Percentiles rank a stretch among this genome's conserved stretches.
phyloP scores from a whole-genome alignment of 2,329 filamentous ascomycete genomes.

The Cladophialophora immunda region DNA sequence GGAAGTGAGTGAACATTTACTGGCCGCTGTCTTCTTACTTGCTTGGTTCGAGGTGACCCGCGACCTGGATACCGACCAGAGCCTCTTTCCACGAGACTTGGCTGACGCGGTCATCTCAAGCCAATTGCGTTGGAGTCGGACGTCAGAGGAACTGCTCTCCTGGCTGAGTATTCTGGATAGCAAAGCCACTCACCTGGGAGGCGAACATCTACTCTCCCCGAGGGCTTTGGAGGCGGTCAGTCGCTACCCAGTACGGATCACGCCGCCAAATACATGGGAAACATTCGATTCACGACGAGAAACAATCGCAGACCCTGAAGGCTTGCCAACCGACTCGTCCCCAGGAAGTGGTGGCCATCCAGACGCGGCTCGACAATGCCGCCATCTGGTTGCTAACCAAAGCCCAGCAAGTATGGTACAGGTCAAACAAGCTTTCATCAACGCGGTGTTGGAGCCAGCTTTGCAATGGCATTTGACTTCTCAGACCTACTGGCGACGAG shows the following conservation, averaged over 20 bases:
- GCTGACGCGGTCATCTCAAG: too few relatives aligned
- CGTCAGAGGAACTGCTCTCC: too few relatives aligned
- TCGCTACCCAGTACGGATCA: constrained; percentile 13
- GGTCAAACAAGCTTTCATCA: constrained; percentile 21
- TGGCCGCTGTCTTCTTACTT: too few relatives aligned
- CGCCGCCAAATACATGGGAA: background rate
- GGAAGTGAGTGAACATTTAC: too few relatives aligned
- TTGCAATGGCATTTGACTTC: constrained; percentile 17
- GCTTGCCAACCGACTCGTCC: background rate
- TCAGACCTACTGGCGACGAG: constrained; percentile 23
- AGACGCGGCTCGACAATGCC: background rate
- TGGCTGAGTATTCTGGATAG: constrained; percentile 21
- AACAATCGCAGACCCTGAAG: background rate
- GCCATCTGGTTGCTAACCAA: background rate
- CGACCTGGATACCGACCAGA: too few relatives aligned
- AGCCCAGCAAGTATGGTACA: background rate
- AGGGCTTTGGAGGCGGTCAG: constrained; percentile 8
- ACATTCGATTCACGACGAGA: background rate
- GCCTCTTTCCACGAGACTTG: too few relatives aligned
- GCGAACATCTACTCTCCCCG: constrained; percentile 12
- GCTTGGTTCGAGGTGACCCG: too few relatives aligned
- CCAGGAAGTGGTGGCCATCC: background rate
- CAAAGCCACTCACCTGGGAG: constrained; percentile 21
- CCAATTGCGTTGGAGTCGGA: too few relatives aligned
- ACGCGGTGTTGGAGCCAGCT: constrained; percentile 14